phyloP scores from a whole-genome alignment of 2,329 filamentous ascomycete genomes.

The Monilinia fructicola region DNA sequence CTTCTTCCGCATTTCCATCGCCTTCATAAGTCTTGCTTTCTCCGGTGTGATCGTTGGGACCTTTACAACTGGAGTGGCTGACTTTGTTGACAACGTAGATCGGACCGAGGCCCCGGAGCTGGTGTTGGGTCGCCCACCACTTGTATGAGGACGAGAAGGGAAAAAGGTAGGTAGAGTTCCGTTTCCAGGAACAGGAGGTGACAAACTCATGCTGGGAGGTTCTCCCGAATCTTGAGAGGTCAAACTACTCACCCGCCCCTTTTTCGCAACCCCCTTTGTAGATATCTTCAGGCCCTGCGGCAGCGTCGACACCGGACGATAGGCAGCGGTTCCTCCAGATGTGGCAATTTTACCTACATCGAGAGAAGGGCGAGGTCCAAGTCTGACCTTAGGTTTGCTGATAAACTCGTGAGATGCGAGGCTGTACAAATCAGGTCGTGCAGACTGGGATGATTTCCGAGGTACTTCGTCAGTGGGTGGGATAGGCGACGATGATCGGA shows the following conservation, averaged over 20 bases:
- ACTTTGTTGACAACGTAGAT: conserved; percentile 30
- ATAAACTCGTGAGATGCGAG: conserved; percentile 50
- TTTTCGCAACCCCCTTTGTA: conserved; percentile 55
- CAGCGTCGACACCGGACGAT: conserved; percentile 73
- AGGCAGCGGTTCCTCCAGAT: conserved; percentile 56
- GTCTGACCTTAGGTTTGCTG: conserved; percentile 79
- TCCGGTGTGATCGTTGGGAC: conserved; percentile 71
- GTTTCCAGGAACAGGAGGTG: conserved; percentile 33
- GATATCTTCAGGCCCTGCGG: conserved; percentile 76
- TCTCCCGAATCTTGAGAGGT: conserved; percentile 43
- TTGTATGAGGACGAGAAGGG: conserved; percentile 37
- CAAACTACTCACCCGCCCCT: conserved; percentile 45
- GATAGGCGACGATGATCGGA: conserved; percentile 29
- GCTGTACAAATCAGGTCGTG: conserved; percentile 52
- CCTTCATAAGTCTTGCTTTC: conserved; percentile 90
- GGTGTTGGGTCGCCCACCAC: conserved; percentile 40
- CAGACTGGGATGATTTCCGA: conserved; percentile 50
- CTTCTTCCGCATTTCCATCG: conserved; percentile 84
- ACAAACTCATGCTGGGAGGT: conserved; percentile 36
- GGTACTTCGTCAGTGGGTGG: conserved; percentile 31
- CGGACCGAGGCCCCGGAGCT: conserved; percentile 36
- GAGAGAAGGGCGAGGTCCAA: conserved; percentile 79
- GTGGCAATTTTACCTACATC: conserved; percentile 63
- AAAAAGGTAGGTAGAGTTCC: conserved; percentile 30
- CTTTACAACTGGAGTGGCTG: conserved; percentile 37